Evolutionary conservation across 306 rosid species (phyloP), one percentile per base, ranked within the genome.

Genomic region (Cicer arietinum): DNA sequence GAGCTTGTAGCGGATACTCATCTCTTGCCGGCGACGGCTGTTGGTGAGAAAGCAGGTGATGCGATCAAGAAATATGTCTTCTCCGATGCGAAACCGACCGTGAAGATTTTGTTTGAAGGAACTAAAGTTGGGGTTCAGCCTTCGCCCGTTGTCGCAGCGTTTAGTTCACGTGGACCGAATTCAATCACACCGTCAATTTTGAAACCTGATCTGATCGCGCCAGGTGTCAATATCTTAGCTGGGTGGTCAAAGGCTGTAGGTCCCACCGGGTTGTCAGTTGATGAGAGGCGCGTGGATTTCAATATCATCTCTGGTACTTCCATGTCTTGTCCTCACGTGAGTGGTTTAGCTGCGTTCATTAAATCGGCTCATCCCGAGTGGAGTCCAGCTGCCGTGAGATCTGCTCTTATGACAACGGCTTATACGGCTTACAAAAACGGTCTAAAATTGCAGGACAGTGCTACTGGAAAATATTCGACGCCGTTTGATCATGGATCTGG

Each of bases 321-420:
- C 3, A 94, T 94, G 98, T 94, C 98, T 2, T 94, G 98, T 66
- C 98, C 98, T 6, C 98, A 94, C 84, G 96, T 91, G 61, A 94
- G 97, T 37, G 98, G 97, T 0, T 60, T 94, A 43, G 96, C 97
- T 2, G 97, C 94, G 0, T 75, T 94, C 62, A 76, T 94, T 65
- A 91, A 94, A 39, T 91, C 88, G 39, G 97, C 83, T 47, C 97
- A 91, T 48, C 94, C 88, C 0, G 98, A 91, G 0, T 94, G 98
- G 98, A 90, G 91, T 84, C 97, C 98, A 2, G 97, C 96, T 6
- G 89, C 92, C 1, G 75, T 94, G 56, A 77, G 96, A 0, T 94
- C 98, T 25, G 94, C 98, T 14, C 92, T 94, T 0, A 94, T 91
- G 98, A 94, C 98, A 0, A 91, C 98, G 4, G 94, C 98, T 37